Base-by-base conservation (phyloP, 1,139 yeast species). In the Pichia sp. region DNA sequence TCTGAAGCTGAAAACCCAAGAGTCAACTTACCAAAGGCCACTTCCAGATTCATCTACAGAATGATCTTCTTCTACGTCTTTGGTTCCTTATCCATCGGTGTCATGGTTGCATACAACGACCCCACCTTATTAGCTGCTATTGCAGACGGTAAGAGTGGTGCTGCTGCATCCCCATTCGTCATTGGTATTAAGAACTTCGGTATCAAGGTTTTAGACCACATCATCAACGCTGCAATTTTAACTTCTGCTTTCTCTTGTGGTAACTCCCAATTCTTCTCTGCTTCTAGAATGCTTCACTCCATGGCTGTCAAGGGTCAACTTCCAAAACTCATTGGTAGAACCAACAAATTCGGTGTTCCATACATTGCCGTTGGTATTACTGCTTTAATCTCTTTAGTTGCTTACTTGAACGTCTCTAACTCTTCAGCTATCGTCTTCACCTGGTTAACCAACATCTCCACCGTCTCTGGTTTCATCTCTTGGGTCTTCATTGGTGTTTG, bases 141-240 rank as follows among this genome's bases (percentile, higher is more conserved):
- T 38, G 21, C 37, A 2, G 4, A 27, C 11, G 55, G 55, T 30
- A 14, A 50, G 4, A 22, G 47, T 7, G 50, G 52, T 49, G 79
- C 79, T 36, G 67, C 72, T 19, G 77, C 77, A n/a, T 63, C 67
- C 32, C 79, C 81, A 11, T 76, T 73, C 50, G 80, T 76, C 34
- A 69, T 76, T 58, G 81, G 79, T 41, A 76, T 75, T 54, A 65
- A 63, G 53, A 61, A 60, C 45, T 64, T 65, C 27, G 69, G 69
- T 45, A 66, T 66, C 35, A 62, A 58, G 41, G 66, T 61, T 9
- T 56, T 61, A 31, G 59, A 63, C 58, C 73, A 70, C 49, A 69
- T 70, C 47, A 67, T 70, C 49, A 70, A 70, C 47, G 75, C 72
- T 8, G 67, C 63, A 32, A 68, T 70, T 45, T 66, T 70, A 56